Evolutionary conservation across 2,329 filamentous ascomycete species (phyloP).

Genomic region (Diaporthe ampelina): DNA sequence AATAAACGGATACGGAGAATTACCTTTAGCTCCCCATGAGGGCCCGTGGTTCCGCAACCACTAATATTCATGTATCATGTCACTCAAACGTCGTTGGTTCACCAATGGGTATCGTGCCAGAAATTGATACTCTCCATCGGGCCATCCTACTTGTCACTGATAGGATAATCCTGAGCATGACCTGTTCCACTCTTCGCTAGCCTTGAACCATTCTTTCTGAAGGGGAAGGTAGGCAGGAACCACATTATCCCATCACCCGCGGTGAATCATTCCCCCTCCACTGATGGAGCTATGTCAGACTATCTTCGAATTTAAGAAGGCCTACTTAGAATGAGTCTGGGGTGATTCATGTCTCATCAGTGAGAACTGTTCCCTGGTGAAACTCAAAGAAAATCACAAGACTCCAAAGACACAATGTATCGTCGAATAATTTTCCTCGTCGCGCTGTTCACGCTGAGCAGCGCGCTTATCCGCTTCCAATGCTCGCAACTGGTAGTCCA

Average conservation of each 20-base stretch:
- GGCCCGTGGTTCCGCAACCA: not conserved
- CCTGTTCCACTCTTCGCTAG: not conserved
- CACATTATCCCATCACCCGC: conserved; percentile 1
- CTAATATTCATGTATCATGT: not conserved
- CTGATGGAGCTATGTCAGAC: not conserved
- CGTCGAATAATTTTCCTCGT: conserved; percentile 1
- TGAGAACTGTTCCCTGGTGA: not conserved
- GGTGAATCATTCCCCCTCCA: not conserved
- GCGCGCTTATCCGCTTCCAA: conserved; percentile 50
- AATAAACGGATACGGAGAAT: conserved; percentile 7
- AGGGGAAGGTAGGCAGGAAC: conserved; percentile 1
- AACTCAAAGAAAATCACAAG: not conserved
- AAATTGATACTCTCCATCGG: conserved; percentile 1
- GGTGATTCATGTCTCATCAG: not conserved
- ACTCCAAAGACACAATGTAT: conserved; percentile 11
- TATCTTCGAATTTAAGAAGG: not conserved
- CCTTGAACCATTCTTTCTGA: not conserved
- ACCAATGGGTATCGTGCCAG: conserved; percentile 1
- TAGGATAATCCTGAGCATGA: not conserved
- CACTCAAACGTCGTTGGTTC: not conserved
- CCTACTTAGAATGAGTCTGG: not conserved
- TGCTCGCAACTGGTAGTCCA: conserved; percentile 66
- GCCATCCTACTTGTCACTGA: not conserved
- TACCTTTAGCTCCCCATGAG: not conserved
- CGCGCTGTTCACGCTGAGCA: conserved; percentile 19